These are phyloP conservation scores for Phytophthora ramorum DNA, from an alignment of 352 stramenopile species.

Conservation along the genomic window DNA sequence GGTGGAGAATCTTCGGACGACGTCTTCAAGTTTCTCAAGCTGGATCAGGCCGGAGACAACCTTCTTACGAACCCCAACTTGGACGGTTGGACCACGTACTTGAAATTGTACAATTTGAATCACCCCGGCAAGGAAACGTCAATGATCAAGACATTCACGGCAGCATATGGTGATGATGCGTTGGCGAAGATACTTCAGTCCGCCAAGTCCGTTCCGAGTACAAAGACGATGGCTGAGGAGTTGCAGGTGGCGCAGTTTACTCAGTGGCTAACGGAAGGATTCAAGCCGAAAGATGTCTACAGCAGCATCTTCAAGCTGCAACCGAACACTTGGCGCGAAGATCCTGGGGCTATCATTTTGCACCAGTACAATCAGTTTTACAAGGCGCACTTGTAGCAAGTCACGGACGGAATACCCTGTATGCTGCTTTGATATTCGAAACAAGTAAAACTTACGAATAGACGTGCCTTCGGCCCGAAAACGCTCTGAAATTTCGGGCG, in stretches of 20 bases:
- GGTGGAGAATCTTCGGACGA: no score
- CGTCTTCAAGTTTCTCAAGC: no score
- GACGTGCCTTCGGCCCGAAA: no score
- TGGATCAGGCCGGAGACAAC: background rate
- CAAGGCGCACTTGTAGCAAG: no score
- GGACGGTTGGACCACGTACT: background rate
- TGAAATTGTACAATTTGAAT: background rate
- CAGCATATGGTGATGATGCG: constrained; percentile 5
- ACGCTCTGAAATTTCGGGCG: no score
- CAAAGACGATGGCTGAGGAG: background rate
- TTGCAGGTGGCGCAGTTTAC: background rate
- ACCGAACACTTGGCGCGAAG: background rate
- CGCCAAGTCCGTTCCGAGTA: constrained; percentile 1
- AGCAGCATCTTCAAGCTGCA: background rate
- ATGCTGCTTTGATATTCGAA: no score
- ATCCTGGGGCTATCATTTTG: background rate
- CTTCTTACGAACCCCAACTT: background rate
- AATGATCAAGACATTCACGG: constrained; percentile 4
- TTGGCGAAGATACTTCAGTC: constrained; percentile 1
- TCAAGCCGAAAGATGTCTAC: background rate
- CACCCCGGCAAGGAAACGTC: background rate
- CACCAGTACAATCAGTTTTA: background rate
- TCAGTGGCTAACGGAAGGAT: background rate
- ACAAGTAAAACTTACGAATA: no score
- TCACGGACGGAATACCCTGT: no score